A percentile compares a stretch with the other conserved stretches of the same genome.
Conservation (phyloP, 306 rosid species). For the Vigna reflexopilosa region DNA sequence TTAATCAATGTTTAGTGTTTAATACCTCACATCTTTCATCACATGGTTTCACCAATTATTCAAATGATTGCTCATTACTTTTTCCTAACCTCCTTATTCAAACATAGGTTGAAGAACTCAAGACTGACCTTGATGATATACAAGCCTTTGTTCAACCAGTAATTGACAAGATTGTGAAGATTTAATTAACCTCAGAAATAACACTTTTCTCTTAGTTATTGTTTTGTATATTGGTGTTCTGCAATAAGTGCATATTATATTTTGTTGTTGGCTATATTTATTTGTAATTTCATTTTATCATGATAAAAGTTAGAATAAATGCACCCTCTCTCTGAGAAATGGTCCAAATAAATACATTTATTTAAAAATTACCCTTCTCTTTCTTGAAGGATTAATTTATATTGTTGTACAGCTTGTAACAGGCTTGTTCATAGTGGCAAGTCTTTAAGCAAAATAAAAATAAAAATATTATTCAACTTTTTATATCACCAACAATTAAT, state of each 20-base stretch:
- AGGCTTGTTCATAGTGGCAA: too few relatives aligned
- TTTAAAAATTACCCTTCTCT: too few relatives aligned
- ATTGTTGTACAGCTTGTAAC: too few relatives aligned
- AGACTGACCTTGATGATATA: conserved; percentile 52
- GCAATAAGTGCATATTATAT: not conserved
- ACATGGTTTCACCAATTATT: not conserved
- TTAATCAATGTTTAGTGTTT: not conserved
- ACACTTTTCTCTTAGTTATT: not conserved
- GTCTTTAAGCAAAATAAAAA: too few relatives aligned
- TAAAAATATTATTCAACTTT: too few relatives aligned
- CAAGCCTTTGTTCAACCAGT: conserved; percentile 52
- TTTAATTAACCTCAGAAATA: conserved; percentile 24
- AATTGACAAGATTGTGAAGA: conserved; percentile 49
- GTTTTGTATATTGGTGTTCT: not conserved
- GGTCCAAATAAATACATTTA: not conserved
- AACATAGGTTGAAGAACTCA: conserved; percentile 59
- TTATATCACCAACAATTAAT: too few relatives aligned
- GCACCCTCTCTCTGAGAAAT: not conserved
- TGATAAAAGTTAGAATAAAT: not conserved
- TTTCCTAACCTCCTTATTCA: not conserved
- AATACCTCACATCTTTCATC: not conserved
- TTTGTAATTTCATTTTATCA: not conserved
- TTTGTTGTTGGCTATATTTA: not conserved
- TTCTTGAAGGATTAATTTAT: too few relatives aligned
- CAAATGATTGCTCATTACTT: not conserved